Base-by-base conservation (phyloP, 129 eudicot genomes). In the Chrysanthemum lavandulifolium region DNA sequence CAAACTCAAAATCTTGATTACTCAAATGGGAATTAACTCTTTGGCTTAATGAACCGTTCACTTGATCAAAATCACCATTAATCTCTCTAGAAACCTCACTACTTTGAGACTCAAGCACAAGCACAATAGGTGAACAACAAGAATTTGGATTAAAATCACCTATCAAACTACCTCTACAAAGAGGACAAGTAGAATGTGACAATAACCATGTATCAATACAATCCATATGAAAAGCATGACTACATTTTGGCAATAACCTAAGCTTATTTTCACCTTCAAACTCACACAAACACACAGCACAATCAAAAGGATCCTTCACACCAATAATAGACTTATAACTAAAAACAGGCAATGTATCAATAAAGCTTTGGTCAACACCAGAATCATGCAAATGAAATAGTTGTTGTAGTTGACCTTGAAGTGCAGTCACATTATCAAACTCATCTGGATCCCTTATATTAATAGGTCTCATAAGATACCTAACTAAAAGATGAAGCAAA, bases 251-350 rank as follows among this genome's bases (percentile, higher is more conserved):
- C 73, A 92, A 73, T 51, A 89, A 71, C 25, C 97, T 75, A 23
- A 92, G 89, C 65, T 84, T 83, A 78, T 92, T 91, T 13, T 89
- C 96, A 61, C 82, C 67, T 68, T 89, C 94, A 78, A 86, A 91
- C 80, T 91, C 96, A 82, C 87, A 91, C 70, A 91, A 81, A 79
- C 97, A 91, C 65, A 91, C 97, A 73, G 97, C 97, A 83, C 97
- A 91, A 80, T 91, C 97, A 78, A 91, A 88, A 29, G 97, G 97
- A 73, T 84, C 85, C 18, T 72, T 72, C 6, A 72, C 76, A 59
- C 76, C 68, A 45, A 72, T 72, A 18, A 72, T 72, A 13, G 76
- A 79, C 33, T 86, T 92, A 86, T 92, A 92, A 51, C 43, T 78
- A 66, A 92, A 92, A 10, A 89, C 82, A 63, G 97, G 96, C 33